phyloP scores from a whole-genome alignment of 176 grass and related monocot genomes.

The Guadua angustifolia region DNA sequence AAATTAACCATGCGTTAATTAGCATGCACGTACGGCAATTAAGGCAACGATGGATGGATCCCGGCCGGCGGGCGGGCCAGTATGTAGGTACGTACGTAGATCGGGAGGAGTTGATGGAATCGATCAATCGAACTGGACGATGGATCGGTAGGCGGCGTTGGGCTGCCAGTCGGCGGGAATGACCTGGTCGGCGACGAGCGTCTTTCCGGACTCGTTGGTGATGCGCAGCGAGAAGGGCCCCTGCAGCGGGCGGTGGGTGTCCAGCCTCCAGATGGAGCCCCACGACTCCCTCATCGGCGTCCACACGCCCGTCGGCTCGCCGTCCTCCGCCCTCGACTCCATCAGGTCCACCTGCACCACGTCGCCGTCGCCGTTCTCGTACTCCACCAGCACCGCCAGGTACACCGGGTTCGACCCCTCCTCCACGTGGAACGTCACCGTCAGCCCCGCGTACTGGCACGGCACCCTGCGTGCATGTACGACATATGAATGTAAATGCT shows the following conservation, averaged over 20 bases:
- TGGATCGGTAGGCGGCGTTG: conserved; percentile 52
- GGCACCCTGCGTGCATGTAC: conserved; percentile 36
- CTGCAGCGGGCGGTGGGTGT: conserved; percentile 44
- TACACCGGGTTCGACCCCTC: conserved; percentile 69
- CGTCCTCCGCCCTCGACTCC: conserved; percentile 50
- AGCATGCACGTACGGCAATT: too few relatives aligned
- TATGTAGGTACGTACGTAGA: too few relatives aligned
- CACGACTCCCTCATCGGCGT: conserved; percentile 60
- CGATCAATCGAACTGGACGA: conserved; percentile 48
- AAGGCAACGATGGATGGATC: neutral
- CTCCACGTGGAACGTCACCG: conserved; percentile 67
- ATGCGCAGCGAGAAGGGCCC: conserved; percentile 73
- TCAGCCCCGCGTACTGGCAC: conserved; percentile 46
- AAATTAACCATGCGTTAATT: neutral
- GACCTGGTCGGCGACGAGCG: conserved; percentile 65
- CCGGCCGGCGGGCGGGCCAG: too few relatives aligned
- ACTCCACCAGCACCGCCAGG: conserved; percentile 63
- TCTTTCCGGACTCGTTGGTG: conserved; percentile 60
- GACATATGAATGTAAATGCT: too few relatives aligned
- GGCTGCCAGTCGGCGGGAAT: conserved; percentile 74
- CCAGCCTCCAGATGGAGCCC: conserved; percentile 68
- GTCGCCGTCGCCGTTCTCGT: conserved; percentile 68
- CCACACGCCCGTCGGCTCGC: conserved; percentile 48
- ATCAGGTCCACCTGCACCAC: conserved; percentile 63
- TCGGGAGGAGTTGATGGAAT: too few relatives aligned